phyloP scores from a whole-genome alignment of 805 yeast species.

The Kluyveromyces aestuarii region DNA sequence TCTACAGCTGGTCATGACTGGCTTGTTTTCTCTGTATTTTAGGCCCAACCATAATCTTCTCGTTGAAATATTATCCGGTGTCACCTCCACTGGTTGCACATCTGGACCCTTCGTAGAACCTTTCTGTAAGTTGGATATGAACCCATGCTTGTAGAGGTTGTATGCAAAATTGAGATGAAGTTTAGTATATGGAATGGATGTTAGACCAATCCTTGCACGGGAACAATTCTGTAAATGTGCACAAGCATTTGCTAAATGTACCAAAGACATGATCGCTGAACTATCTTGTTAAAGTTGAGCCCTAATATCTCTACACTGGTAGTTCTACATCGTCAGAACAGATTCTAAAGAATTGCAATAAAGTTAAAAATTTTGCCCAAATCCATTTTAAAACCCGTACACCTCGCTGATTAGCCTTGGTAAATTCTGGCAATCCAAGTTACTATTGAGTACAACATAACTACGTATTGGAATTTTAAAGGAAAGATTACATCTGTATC shows the following conservation, averaged over 20 bases:
- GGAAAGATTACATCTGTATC: too few species aligned
- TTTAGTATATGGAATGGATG: constrained; percentile 76
- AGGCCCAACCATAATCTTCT: constrained; percentile 88
- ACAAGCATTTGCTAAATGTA: constrained; percentile 73
- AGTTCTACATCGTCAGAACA: too few species aligned
- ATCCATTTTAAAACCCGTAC: background rate
- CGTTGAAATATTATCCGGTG: constrained; percentile 78
- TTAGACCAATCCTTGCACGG: constrained; percentile 60
- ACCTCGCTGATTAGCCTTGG: background rate
- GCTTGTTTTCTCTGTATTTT: constrained; percentile 72
- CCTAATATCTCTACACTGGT: too few species aligned
- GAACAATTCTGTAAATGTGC: constrained; percentile 86
- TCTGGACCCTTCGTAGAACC: constrained; percentile 88
- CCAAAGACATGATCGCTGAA: constrained; percentile 61
- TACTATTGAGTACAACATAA: background rate
- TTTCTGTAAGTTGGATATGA: constrained; percentile 70
- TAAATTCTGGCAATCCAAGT: background rate
- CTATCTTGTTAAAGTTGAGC: background rate
- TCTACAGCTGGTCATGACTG: constrained; percentile 64
- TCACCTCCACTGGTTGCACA: constrained; percentile 57
- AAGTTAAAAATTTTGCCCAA: background rate
- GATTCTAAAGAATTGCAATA: background rate
- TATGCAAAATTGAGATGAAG: constrained; percentile 76
- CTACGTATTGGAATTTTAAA: background rate
- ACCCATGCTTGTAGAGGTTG: constrained; percentile 86